A percentile compares a stretch with the other conserved stretches of the same genome.
These are phyloP conservation scores for Lunularia cruciata DNA, from an alignment of 225 moss, liverwort and hornwort genomes.

Conservation along the genomic window DNA sequence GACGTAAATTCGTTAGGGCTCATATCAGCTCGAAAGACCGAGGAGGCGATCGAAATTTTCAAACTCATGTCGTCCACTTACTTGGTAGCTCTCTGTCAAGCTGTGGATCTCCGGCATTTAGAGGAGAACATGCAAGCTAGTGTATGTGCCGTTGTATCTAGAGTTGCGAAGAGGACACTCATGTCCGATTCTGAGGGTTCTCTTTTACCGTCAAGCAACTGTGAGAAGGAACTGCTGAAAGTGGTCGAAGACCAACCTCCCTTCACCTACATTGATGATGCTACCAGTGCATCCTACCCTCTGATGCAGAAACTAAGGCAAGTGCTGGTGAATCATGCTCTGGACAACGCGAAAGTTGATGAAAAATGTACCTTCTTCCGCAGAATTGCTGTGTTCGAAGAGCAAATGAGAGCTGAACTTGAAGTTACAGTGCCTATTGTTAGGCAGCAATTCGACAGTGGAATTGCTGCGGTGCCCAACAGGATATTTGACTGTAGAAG, in stretches of 20 bases:
- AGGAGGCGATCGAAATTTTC: constrained; percentile 53
- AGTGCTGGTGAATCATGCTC: constrained; percentile 15
- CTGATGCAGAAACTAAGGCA: constrained; percentile 26
- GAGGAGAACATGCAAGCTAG: constrained; percentile 61
- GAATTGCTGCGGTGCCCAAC: constrained; percentile 9
- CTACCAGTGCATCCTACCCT: constrained; percentile 23
- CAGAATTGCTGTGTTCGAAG: constrained; percentile 24
- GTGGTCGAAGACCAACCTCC: constrained; percentile 31
- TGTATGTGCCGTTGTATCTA: constrained; percentile 50
- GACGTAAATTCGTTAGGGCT: constrained; percentile 65
- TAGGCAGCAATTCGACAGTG: constrained; percentile 20
- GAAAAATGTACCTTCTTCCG: constrained; percentile 5
- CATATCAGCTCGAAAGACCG: constrained; percentile 60
- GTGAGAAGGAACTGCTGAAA: constrained; percentile 31
- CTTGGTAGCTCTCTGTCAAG: constrained; percentile 60
- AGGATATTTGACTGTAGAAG: constrained; percentile 36
- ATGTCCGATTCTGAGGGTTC: constrained; percentile 18
- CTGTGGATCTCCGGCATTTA: constrained; percentile 62
- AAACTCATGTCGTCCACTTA: constrained; percentile 70
- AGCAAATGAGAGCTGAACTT: constrained; percentile 13
- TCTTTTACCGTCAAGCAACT: constrained; percentile 21
- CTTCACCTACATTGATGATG: constrained; percentile 36
- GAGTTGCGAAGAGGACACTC: constrained; percentile 53
- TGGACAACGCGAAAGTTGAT: constrained; percentile 1
- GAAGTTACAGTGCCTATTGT: neutral